Evolutionary conservation across 331 rosid species (phyloP), one percentile per base, ranked within the genome.

Genomic region (Stylosanthes scabra): DNA sequence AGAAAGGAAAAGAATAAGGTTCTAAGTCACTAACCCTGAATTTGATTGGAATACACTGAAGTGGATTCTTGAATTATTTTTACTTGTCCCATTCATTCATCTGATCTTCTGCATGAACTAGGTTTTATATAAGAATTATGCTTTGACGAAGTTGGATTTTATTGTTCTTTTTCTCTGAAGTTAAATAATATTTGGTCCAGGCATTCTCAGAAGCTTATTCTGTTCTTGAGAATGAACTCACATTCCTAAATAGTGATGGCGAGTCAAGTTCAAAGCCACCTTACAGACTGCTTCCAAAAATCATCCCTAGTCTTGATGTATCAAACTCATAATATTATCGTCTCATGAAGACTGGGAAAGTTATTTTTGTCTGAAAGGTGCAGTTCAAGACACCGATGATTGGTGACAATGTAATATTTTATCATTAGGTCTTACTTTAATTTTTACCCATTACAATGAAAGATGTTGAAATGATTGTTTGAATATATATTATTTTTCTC

Each of bases 141-240:
- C 58, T 47, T 69, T 42, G 52, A 58, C 69, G 59, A 81, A 70
- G 58, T 65, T 65, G 63, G 29, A 15, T 45, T 54, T 74, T 74
- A 9, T 16, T 60, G 34, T 59, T 0, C 20, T 20, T 20, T 64
- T 39, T 75, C 74, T 85, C 63, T 81, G 59, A 13, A 40, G 46
- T 72, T 70, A 51, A 31, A 31, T 46, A 14, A 2, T 63, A 39
- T 67, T 67, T 78, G 68, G 11, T 89, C 86, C 88, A 94, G 99
- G 99, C 97, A 44, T 94, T 91, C 82, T 85, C 97, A 58, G 99
- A 94, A 78, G 99, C 99, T 56, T 88, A 88, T 81, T 81, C 88
- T 60, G 80, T 88, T 83, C 84, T 94, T 83, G 97, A 94, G 85
- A 84, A 81, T 75, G 91, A 90, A 86, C 82, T 85, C 14, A 49